Base-by-base conservation (phyloP, 2,329 filamentous ascomycete genomes). In the Scytalidium lignicola region DNA sequence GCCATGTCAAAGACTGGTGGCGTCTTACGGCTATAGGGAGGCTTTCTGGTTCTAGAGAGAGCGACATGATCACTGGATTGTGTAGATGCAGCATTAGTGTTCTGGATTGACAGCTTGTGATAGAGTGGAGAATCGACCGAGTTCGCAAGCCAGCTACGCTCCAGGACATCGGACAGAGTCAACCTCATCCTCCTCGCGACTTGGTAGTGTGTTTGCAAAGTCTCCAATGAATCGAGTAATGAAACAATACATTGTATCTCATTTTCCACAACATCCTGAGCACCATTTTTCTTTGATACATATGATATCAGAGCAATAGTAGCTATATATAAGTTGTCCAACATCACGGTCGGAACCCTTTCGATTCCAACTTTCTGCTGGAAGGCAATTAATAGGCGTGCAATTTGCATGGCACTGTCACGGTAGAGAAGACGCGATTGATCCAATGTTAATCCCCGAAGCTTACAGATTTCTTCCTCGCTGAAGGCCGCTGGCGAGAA, bases 381-480 rank as follows among this genome's bases (percentile, higher is more conserved):
- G 21, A 43, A 48, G 22, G 41, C 42, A 19, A 48, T 28, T 9
- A 48, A 19, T 13, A 48, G 46, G 22, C 46, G 46, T 20, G 41
- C 41, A 17, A 48, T 44, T 19, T 39, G 37, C 20, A 48, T 12
- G 2, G 46, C 46, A 13, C 26, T 28, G 26, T 28, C 26, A 28
- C 26, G 26, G 13, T 28, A 28, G 7, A 13, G 7, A 7, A 7
- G 26, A 7, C 26, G 26, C 13, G 26, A 28, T 28, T 28, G 7
- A 28, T 28, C 26, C 7, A 28, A 13, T 7, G 26, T 28, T 7
- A 7, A 28, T 28, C 26, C 26, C 13, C 26, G 26, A 7, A 28
- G 26, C 26, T 28, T 28, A 13, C 26, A 28, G 13, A 28, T 13
- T 28, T 28, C 26, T 28, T 28, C 26, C 13, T 28, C 26, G 13